Conservation (phyloP, 768 basidiomycete genomes). For the Termitomyces sp. region DNA sequence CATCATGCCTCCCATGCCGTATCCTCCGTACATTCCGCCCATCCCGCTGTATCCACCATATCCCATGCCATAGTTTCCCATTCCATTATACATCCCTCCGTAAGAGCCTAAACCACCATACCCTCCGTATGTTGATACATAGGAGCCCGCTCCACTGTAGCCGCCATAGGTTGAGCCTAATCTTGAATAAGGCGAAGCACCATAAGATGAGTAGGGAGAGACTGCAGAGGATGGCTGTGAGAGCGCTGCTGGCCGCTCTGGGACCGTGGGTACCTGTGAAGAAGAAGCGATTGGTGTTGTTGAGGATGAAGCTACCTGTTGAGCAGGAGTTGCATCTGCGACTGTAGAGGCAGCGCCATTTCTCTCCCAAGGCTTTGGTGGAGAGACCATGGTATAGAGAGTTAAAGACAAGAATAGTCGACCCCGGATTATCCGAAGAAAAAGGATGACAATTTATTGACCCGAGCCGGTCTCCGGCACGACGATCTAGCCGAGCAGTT, state of each 20-base stretch:
- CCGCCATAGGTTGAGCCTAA: constrained; percentile 28
- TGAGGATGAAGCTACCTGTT: constrained; percentile 22
- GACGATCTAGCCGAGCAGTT: too few species aligned
- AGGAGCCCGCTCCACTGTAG: constrained; percentile 25
- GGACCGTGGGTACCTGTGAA: constrained; percentile 35
- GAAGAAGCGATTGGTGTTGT: constrained; percentile 17
- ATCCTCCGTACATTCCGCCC: constrained; percentile 29
- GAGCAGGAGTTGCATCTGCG: constrained; percentile 14
- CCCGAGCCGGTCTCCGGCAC: too few species aligned
- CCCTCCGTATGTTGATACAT: constrained; percentile 17
- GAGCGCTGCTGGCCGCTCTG: constrained; percentile 58
- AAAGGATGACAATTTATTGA: background rate
- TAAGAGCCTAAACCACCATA: constrained; percentile 14
- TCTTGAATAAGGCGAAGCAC: constrained; percentile 38
- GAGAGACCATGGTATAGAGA: constrained; percentile 57
- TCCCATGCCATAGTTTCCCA: constrained; percentile 29
- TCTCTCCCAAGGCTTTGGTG: constrained; percentile 89
- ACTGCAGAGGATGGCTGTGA: constrained; percentile 30
- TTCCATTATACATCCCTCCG: constrained; percentile 22
- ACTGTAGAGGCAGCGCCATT: constrained; percentile 34
- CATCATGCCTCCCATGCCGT: constrained; percentile 33
- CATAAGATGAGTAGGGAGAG: constrained; percentile 39
- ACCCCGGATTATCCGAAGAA: background rate
- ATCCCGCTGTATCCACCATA: constrained; percentile 19
- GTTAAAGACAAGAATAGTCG: background rate